Evolutionary conservation across 495 filamentous ascomycete species (phyloP), one percentile per base, ranked within the genome.

Genomic region (Penicillium coffeae): DNA sequence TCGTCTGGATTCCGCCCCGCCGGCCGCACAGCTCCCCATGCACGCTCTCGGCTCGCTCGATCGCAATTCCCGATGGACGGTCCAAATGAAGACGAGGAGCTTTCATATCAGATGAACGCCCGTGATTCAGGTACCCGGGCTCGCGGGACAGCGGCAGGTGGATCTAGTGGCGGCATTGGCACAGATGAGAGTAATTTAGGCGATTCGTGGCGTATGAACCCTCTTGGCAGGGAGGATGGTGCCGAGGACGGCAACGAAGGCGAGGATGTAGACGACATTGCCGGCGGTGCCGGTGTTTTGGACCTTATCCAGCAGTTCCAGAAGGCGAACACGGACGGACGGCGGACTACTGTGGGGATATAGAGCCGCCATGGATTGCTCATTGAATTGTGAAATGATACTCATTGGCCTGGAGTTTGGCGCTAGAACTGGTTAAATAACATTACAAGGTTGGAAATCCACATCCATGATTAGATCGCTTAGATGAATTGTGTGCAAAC

Each of bases 291-390:
- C 1, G 72, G 72, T 5, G 93, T 98, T 9, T 72, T 98, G 47
- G 87, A 87, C 2, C 69, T 97, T 66, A 78, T 98, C 38, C 88
- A 91, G 60, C 87, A 97, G 62, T 95, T 95, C 64, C 87, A 90
- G 63, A 90, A 85, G 68, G 88, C 80, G 45, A 88, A 91, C 61
- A 81, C 82, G 46, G 85, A 88, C 40, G 79, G 78, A 10, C 69
- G 80, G 38, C 64, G 69, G 21, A 58, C 63, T 8, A 62, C 65
- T 4, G 66, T 71, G 33, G 69, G 69, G 3, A 68, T 75, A 7
- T 72, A 64, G 45, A 35, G 8, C 2, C 15, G 3, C 16, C 38
- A 10, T 30, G 5, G 10, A 4, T 10, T 30, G 25, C 25, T 30
- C 10, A 10, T 30, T 30, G 25, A 10, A 4, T 30, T 30, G 10